These are phyloP conservation scores for Clavulina sp. DNA, from an alignment of 768 basidiomycete species.

Conservation along the genomic window DNA sequence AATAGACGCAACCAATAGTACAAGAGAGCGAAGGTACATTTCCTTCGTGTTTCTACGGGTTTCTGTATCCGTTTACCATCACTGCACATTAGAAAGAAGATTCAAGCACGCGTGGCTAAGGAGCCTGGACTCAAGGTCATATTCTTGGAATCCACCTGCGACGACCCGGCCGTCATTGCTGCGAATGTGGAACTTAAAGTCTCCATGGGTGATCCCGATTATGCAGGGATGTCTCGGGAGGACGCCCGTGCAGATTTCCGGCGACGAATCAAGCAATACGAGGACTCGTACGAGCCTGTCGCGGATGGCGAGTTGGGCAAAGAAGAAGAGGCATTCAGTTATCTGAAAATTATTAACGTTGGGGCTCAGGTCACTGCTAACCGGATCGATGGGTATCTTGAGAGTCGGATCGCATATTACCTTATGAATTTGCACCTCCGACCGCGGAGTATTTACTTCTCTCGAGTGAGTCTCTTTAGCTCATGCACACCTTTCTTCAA, in stretches of 20 bases:
- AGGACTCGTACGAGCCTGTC: conserved; percentile 89
- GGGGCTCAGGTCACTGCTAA: conserved; percentile 68
- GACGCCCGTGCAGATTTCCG: conserved; percentile 81
- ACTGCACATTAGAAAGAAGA: conserved; percentile 33
- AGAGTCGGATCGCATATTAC: conserved; percentile 94
- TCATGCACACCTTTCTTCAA: background rate
- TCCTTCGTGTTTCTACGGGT: background rate
- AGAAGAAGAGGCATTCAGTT: conserved; percentile 70
- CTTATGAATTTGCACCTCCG: conserved; percentile 97
- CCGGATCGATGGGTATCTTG: conserved; percentile 84
- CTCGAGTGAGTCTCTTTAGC: conserved; percentile 40
- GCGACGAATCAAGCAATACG: conserved; percentile 81
- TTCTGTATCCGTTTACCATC: background rate
- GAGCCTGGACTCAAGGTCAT: conserved; percentile 80
- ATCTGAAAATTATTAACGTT: conserved; percentile 83
- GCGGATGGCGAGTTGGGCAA: too few species aligned
- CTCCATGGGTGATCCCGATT: conserved; percentile 92
- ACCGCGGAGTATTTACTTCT: conserved; percentile 90
- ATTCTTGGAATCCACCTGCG: conserved; percentile 89
- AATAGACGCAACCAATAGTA: conserved; percentile 92
- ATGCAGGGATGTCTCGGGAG: conserved; percentile 72
- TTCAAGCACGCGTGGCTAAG: conserved; percentile 63
- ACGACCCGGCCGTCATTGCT: conserved; percentile 85
- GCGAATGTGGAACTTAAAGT: conserved; percentile 95
- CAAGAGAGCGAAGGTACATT: conserved; percentile 46